Conservation (phyloP, 2,329 filamentous ascomycete species). For the Aspergillus jensenii region DNA sequence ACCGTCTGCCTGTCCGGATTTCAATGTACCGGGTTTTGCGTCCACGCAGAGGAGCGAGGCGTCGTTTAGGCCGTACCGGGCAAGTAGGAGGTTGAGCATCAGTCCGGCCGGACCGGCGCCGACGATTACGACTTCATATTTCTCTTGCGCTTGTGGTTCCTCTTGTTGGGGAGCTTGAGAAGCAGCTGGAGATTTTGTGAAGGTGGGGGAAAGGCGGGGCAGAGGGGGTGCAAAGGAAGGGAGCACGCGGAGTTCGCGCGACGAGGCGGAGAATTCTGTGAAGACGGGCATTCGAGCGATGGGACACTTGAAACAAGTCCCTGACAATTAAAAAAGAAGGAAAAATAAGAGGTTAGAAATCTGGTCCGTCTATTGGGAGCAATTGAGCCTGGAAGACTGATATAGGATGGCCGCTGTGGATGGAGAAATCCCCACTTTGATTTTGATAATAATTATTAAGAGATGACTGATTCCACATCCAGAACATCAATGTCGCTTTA, state of each 20-base stretch:
- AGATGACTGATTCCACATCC: conserved; percentile 3
- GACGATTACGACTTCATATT: conserved; percentile 45
- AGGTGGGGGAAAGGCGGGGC: conserved; percentile 41
- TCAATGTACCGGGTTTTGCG: conserved; percentile 38
- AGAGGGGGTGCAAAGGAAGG: conserved; percentile 42
- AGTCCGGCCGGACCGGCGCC: conserved; percentile 47
- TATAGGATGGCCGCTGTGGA: neutral
- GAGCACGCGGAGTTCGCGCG: conserved; percentile 41
- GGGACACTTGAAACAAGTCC: neutral
- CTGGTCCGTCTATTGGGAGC: neutral
- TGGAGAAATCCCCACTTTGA: conserved; percentile 5
- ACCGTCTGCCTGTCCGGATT: conserved; percentile 46
- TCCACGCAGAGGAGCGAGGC: conserved; percentile 45
- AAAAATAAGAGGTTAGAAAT: neutral
- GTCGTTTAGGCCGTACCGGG: conserved; percentile 45
- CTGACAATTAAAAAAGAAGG: neutral
- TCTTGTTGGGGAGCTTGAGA: conserved; percentile 1
- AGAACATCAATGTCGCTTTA: neutral
- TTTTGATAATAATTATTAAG: conserved; percentile 5
- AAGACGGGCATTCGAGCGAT: conserved; percentile 40
- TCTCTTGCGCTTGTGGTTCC: conserved; percentile 20
- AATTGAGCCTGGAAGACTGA: neutral
- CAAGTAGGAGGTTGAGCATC: conserved; percentile 42
- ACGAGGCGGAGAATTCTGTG: conserved; percentile 33
- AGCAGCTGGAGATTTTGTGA: neutral